Conservation (phyloP, 352 stramenopile species). For the Blastocystis sp. region DNA sequence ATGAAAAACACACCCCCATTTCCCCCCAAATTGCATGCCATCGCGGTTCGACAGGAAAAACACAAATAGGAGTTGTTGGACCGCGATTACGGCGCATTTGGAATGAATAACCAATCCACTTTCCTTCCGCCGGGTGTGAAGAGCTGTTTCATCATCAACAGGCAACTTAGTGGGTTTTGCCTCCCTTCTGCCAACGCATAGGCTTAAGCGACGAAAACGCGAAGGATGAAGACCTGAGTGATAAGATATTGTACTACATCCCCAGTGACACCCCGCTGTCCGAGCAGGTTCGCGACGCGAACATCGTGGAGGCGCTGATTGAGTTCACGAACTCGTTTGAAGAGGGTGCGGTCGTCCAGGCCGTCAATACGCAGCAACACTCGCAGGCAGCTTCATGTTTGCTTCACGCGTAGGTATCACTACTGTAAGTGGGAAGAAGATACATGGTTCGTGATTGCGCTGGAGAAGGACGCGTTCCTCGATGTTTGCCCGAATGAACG, state of each 20-base stretch:
- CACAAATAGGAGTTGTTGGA: not conserved
- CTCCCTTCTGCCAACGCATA: not conserved
- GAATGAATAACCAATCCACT: slow-evolving; percentile 1
- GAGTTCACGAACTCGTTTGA: slow-evolving; percentile 60
- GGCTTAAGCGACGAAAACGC: slow-evolving; percentile 23
- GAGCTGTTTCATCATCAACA: slow-evolving; percentile 48
- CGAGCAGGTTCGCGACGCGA: slow-evolving; percentile 29
- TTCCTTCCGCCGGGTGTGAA: slow-evolving; percentile 52
- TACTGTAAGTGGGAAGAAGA: slow-evolving; percentile 49
- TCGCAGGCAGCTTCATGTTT: not conserved
- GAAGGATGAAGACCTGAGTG: slow-evolving; percentile 16
- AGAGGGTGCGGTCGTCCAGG: not conserved
- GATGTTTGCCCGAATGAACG: not conserved
- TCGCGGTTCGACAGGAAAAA: not conserved
- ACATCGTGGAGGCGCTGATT: slow-evolving; percentile 56
- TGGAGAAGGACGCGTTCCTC: not conserved
- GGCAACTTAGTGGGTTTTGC: slow-evolving; percentile 5
- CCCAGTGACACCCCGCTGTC: slow-evolving; percentile 12
- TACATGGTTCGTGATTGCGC: slow-evolving; percentile 56
- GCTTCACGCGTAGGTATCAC: slow-evolving; percentile 5
- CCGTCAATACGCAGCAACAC: slow-evolving; percentile 19
- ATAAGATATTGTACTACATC: slow-evolving; percentile 63
- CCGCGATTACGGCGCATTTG: not conserved
- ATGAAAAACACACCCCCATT: not conserved
- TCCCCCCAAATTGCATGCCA: not conserved